Evolutionary conservation across 2,329 filamentous ascomycete species (phyloP).

Genomic region (Xylariales sp.): DNA sequence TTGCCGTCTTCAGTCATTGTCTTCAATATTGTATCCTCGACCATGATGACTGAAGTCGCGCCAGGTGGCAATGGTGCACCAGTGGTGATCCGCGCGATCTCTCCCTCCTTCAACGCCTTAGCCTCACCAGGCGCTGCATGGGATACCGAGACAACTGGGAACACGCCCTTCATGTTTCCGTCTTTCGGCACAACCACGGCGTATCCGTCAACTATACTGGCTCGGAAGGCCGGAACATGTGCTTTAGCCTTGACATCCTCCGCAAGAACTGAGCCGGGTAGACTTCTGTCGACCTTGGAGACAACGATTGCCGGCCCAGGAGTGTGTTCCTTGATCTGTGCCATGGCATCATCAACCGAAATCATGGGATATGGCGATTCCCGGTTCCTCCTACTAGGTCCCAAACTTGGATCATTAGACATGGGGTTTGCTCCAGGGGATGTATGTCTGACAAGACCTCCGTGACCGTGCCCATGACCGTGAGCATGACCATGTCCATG

Average conservation of each 20-base stretch:
- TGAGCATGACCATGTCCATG: constrained; percentile 50
- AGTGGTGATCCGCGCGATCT: constrained; percentile 88
- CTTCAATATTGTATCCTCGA: constrained; percentile 82
- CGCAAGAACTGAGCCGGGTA: constrained; percentile 77
- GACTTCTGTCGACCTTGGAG: constrained; percentile 54
- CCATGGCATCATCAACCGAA: constrained; percentile 74
- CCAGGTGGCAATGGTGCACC: constrained; percentile 86
- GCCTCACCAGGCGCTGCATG: constrained; percentile 74
- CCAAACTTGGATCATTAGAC: constrained; percentile 58
- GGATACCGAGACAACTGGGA: constrained; percentile 81
- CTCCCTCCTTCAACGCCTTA: constrained; percentile 61
- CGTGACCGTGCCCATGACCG: constrained; percentile 57
- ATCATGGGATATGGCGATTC: constrained; percentile 92
- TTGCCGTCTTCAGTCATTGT: constrained; percentile 71
- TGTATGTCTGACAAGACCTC: constrained; percentile 68
- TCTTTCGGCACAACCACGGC: constrained; percentile 66
- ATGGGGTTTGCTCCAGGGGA: constrained; percentile 50
- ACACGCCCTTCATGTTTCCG: constrained; percentile 68
- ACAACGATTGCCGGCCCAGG: constrained; percentile 56
- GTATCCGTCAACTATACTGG: constrained; percentile 96
- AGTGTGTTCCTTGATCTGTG: constrained; percentile 67
- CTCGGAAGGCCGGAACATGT: constrained; percentile 85
- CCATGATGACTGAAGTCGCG: constrained; percentile 91
- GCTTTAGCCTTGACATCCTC: constrained; percentile 76
- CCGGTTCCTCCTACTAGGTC: constrained; percentile 67